Evolutionary conservation across 345 rosid genomes (phyloP), one percentile per base, ranked within the genome.

Genomic region (Geranium brycei): DNA sequence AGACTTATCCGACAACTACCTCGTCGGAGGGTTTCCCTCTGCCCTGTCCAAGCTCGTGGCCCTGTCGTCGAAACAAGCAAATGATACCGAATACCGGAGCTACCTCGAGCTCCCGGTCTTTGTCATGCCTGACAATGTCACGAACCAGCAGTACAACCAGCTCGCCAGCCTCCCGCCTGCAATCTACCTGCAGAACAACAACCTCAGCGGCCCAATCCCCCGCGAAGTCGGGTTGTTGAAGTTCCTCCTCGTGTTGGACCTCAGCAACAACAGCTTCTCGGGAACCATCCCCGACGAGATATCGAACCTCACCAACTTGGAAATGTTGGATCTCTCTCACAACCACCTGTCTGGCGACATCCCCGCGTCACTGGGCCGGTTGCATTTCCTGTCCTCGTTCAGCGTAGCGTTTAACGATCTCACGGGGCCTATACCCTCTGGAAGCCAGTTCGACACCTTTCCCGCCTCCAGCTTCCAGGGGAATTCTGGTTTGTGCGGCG

Each of bases 361-460:
- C 60, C 99, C 99, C 63, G 68, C 75, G 58, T 85, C 90, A 19
- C 85, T 93, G 68, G 79, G 76, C 32, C 81, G 80, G 67, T 95
- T 93, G 60, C 81, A 86, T 66, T 93, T 93, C 83, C 74, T 89
- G 80, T 93, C 99, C 31, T 93, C 70, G 3, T 89, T 93, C 74
- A 83, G 73, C 63, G 97, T 89, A 55, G 90, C 99, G 14, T 41
- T 79, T 69, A 93, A 93, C 65, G 66, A 60, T 73, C 95, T 89
- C 62, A 79, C 79, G 60, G 99, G 99, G 38, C 75, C 83, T 17
- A 63, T 93, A 64, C 99, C 99, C 31, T 68, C 83, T 53, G 96
- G 99, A 16, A 81, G 84, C 69, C 99, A 93, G 79, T 93, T 92
- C 69, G 91, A 93, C 66, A 87, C 97, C 17, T 93, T 93, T 73